phyloP scores from a whole-genome alignment of 768 basidiomycete genomes.

The Symmetrospora coprosmae region DNA sequence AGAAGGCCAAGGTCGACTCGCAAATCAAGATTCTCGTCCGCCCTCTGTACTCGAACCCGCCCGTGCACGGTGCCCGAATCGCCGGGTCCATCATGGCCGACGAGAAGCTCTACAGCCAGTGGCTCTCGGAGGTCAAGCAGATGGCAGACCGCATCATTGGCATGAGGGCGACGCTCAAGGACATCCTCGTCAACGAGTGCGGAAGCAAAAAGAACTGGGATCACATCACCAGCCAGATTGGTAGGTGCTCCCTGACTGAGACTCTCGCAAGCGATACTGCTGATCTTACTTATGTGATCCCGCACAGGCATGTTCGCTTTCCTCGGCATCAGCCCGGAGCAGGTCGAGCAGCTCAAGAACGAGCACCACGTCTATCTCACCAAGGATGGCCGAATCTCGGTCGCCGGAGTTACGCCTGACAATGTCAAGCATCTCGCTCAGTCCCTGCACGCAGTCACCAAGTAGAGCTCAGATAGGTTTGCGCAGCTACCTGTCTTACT shows the following conservation, averaged over 20 bases:
- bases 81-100: conserved; percentile 70
- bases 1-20: conserved; percentile 59
- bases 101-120: conserved; percentile 61
- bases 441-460: conserved; percentile 30
- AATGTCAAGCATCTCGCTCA: conserved; percentile 33
- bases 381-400: conserved; percentile 30
- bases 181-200: conserved; percentile 57
- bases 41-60: conserved; percentile 95
- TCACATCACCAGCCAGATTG: conserved; percentile 91
- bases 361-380: conserved; percentile 34
- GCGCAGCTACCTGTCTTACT: too few species aligned
- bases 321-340: conserved; percentile 33
- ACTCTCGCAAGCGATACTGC: background rate
- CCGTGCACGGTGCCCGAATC: conserved; percentile 77
- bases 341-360: conserved; percentile 31
- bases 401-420: conserved; percentile 32
- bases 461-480: conserved; percentile 13
- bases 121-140: conserved; percentile 64
- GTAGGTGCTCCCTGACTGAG: conserved; percentile 54
- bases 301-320: conserved; percentile 26
- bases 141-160: conserved; percentile 88
- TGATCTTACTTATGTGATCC: background rate
- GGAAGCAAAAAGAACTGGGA: conserved; percentile 86
- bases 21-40: conserved; percentile 51
- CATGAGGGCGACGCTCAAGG: conserved; percentile 70